Percentiles rank a stretch among this genome's conserved stretches.
phyloP scores from a whole-genome alignment of 2,329 filamentous ascomycete species.

The Basipetospora chlamydospora region DNA sequence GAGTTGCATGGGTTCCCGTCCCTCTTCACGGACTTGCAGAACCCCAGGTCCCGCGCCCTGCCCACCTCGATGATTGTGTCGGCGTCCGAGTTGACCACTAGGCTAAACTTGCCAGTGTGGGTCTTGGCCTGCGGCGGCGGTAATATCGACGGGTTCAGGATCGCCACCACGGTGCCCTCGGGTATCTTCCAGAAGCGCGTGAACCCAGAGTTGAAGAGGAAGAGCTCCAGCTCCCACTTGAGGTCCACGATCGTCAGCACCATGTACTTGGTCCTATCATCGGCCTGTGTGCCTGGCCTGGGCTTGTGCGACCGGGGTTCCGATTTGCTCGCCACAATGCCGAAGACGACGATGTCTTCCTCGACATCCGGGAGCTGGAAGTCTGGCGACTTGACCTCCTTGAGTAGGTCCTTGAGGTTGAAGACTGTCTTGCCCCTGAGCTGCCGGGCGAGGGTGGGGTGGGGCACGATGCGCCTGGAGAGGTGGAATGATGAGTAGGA shows the following conservation, averaged over 20 bases:
- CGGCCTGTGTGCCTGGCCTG: slow-evolving; percentile 30
- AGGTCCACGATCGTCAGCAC: slow-evolving; percentile 76
- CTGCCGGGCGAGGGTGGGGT: slow-evolving; percentile 64
- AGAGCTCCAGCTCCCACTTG: slow-evolving; percentile 81
- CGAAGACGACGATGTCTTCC: slow-evolving; percentile 80
- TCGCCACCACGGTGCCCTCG: slow-evolving; percentile 78
- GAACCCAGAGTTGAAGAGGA: slow-evolving; percentile 82
- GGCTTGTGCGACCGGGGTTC: slow-evolving; percentile 51
- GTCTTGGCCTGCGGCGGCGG: slow-evolving; percentile 62
- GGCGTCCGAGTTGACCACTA: slow-evolving; percentile 72
- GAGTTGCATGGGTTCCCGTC: slow-evolving; percentile 66
- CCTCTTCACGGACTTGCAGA: slow-evolving; percentile 72
- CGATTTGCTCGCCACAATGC: slow-evolving; percentile 77
- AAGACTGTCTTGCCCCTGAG: slow-evolving; percentile 66
- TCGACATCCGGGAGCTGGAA: slow-evolving; percentile 73
- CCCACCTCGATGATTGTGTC: slow-evolving; percentile 89
- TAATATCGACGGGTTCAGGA: slow-evolving; percentile 85
- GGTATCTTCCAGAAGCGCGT: slow-evolving; percentile 89
- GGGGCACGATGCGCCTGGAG: slow-evolving; percentile 67
- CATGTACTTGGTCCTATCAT: slow-evolving; percentile 76
- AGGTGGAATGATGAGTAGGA: slow-evolving; percentile 77
- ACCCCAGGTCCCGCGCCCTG: slow-evolving; percentile 68
- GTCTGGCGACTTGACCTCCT: slow-evolving; percentile 65
- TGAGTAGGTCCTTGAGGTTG: slow-evolving; percentile 66
- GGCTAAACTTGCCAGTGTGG: slow-evolving; percentile 70